phyloP scores from a whole-genome alignment of 371 early-diverging fungal genomes.

The Amoeboradix gromovi region DNA sequence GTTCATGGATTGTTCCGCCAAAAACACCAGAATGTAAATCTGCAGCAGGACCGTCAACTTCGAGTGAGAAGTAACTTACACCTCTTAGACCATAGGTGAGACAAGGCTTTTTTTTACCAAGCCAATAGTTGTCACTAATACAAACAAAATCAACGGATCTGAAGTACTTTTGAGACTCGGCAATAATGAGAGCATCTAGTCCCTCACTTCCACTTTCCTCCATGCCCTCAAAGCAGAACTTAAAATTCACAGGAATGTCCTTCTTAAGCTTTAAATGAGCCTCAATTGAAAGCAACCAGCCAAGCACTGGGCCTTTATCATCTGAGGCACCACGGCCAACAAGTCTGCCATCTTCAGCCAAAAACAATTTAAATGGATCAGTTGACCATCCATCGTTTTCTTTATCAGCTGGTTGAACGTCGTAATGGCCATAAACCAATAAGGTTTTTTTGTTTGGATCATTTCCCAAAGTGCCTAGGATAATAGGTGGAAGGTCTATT shows the following conservation, averaged over 20 bases:
- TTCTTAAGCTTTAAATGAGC: slow-evolving; percentile 59
- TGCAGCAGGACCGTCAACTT: slow-evolving; percentile 38
- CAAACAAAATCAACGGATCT: slow-evolving; percentile 65
- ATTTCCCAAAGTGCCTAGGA: slow-evolving; percentile 61
- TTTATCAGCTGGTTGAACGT: slow-evolving; percentile 75
- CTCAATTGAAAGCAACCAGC: slow-evolving; percentile 76
- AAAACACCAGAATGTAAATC: slow-evolving; percentile 91
- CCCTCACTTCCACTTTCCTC: slow-evolving; percentile 59
- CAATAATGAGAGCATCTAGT: slow-evolving; percentile 51
- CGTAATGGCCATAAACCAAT: slow-evolving; percentile 47
- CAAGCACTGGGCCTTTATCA: slow-evolving; percentile 59
- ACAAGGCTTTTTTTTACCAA: slow-evolving; percentile 76
- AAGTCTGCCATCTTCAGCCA: slow-evolving; percentile 47
- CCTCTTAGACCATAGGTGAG: slow-evolving; percentile 89
- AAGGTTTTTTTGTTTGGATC: slow-evolving; percentile 75
- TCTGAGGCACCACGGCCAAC: slow-evolving; percentile 73
- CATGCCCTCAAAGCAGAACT: slow-evolving; percentile 89
- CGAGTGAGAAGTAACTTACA: slow-evolving; percentile 52
- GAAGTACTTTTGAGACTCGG: slow-evolving; percentile 57
- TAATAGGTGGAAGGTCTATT: slow-evolving; percentile 61
- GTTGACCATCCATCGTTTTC: slow-evolving; percentile 88
- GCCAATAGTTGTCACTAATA: slow-evolving; percentile 89
- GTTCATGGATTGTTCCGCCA: slow-evolving; percentile 74
- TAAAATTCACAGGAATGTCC: slow-evolving; percentile 56
- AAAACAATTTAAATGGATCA: slow-evolving; percentile 60